Conservation (phyloP, 805 yeast species). For the Yamadazyma nakazawae region DNA sequence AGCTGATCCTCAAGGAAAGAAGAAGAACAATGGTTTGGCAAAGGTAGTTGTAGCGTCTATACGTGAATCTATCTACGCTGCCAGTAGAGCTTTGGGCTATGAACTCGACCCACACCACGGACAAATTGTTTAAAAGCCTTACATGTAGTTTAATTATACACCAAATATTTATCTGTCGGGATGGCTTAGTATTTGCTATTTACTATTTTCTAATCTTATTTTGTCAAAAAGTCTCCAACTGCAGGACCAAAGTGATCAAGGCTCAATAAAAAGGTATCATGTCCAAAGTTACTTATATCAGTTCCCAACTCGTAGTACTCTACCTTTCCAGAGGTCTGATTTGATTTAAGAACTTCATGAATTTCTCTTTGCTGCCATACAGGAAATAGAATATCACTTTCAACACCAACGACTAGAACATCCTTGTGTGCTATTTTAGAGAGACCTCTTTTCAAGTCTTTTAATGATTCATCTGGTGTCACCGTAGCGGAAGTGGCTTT, state of each 20-base stretch:
- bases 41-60: conserved; percentile 57
- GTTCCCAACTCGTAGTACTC: conserved; percentile 72
- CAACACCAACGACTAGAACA: conserved; percentile 84
- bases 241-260: conserved; percentile 78
- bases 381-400: conserved; percentile 87
- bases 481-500: conserved; percentile 45
- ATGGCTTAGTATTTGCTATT: no score
- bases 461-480: conserved; percentile 52
- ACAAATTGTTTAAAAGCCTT: conserved; percentile 33
- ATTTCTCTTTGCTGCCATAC: conserved; percentile 92
- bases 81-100: conserved; percentile 58
- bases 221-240: conserved; percentile 54
- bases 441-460: conserved; percentile 68
- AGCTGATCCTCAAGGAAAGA: conserved; percentile 20
- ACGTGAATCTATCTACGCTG: conserved; percentile 45
- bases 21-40: conserved; percentile 54
- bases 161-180: not conserved
- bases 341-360: conserved; percentile 51
- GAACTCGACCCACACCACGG: conserved; percentile 60
- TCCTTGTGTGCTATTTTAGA: conserved; percentile 58
- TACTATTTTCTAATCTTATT: not conserved
- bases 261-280: conserved; percentile 83
- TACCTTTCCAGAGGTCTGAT: conserved; percentile 27
- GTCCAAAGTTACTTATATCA: conserved; percentile 80
- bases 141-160: not conserved